Percentiles rank a stretch among this genome's conserved stretches.
Evolutionary conservation across 2,329 filamentous ascomycete species (phyloP).

Genomic region (Pseudocercospora ulei): DNA sequence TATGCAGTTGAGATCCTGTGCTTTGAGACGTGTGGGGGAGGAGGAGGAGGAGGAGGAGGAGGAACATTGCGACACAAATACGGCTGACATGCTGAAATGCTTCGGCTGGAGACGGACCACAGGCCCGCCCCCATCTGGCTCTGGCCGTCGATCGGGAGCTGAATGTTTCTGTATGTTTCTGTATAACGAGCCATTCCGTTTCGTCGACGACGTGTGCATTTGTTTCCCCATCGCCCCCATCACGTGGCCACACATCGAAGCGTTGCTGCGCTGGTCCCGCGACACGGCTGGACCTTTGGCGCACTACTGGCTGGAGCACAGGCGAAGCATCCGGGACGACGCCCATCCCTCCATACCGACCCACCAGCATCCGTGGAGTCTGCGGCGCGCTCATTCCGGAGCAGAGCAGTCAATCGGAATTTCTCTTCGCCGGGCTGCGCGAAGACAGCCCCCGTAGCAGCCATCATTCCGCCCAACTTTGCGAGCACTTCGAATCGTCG

Average conservation of each 20-base stretch:
- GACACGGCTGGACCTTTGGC: constrained; percentile 1
- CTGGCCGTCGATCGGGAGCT: too few relatives aligned
- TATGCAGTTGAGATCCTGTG: too few relatives aligned
- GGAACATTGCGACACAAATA: too few relatives aligned
- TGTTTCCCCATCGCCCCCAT: constrained; percentile 2
- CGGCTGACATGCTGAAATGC: too few relatives aligned
- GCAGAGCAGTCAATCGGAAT: constrained; percentile 5
- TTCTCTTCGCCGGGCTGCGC: constrained; percentile 5
- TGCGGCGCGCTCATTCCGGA: constrained; percentile 5
- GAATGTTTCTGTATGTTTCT: too few relatives aligned
- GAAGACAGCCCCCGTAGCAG: constrained; percentile 36
- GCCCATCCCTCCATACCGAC: too few relatives aligned
- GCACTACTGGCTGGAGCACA: constrained; percentile 4
- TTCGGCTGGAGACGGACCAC: too few relatives aligned
- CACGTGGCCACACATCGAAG: neutral
- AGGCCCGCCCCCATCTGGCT: too few relatives aligned
- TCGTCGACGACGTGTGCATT: too few relatives aligned
- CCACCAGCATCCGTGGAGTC: constrained; percentile 6
- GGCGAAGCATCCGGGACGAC: constrained; percentile 1
- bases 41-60: too few relatives aligned
- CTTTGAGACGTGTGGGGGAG: too few relatives aligned
- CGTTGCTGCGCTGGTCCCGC: constrained; percentile 1
- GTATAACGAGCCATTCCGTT: too few relatives aligned
- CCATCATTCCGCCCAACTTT: constrained; percentile 64
- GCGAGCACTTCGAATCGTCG: constrained; percentile 47